These are phyloP conservation scores for Strobilomyces dryophilus DNA, from an alignment of 768 basidiomycete genomes.

Conservation along the genomic window DNA sequence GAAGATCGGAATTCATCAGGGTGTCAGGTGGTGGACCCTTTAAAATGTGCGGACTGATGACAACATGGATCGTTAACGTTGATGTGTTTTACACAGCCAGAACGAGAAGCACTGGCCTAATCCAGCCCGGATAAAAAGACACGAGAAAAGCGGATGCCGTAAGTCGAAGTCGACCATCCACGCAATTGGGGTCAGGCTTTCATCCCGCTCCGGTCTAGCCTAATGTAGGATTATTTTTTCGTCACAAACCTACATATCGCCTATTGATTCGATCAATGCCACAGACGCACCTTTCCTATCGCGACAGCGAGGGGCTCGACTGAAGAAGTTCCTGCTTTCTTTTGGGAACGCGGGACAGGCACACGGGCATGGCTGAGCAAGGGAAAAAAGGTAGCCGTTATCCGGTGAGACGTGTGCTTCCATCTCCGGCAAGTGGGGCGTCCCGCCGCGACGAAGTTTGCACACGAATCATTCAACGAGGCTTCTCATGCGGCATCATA, in stretches of 20 bases:
- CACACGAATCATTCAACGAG: conserved; percentile 14
- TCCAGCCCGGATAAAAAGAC: conserved; percentile 25
- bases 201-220: conserved; percentile 18
- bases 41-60: conserved; percentile 20
- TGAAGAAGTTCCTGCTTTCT: neutral
- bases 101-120: conserved; percentile 15
- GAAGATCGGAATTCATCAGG: conserved; percentile 24
- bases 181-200: conserved; percentile 24
- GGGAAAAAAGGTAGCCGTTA: conserved; percentile 17
- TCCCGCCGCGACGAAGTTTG: conserved; percentile 8
- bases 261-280: neutral
- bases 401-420: conserved; percentile 20
- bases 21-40: conserved; percentile 6
- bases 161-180: conserved; percentile 31
- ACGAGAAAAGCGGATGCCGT: conserved; percentile 35
- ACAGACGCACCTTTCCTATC: neutral
- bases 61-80: conserved; percentile 24
- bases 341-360: neutral
- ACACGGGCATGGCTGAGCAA: neutral
- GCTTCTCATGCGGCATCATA: conserved; percentile 9
- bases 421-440: conserved; percentile 13
- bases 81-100: conserved; percentile 23
- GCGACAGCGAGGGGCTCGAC: neutral
- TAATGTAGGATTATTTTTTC: conserved; percentile 1
- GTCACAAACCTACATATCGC: conserved; percentile 2